Conservation (phyloP, 345 rosid genomes). For the Eucalyptus sp. region DNA sequence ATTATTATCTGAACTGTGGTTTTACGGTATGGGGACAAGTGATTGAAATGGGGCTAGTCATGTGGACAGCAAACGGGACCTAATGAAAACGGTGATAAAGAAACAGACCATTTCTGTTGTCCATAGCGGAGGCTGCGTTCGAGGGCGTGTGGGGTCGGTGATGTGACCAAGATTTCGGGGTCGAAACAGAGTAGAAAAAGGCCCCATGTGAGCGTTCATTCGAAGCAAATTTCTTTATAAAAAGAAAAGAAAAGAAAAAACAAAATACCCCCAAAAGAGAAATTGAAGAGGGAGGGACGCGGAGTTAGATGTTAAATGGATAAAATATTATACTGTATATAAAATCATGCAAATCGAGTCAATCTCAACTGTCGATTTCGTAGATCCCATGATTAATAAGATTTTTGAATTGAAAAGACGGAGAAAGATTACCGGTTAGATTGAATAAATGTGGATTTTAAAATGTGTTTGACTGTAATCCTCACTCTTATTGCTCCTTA, state of each 20-base stretch:
- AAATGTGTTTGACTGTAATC: background rate
- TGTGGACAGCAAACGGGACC: background rate
- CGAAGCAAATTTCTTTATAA: no score
- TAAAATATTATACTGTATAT: background rate
- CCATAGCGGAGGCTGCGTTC: background rate
- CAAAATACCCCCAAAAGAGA: background rate
- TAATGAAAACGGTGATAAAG: background rate
- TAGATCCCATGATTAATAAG: background rate
- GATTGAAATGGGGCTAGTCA: background rate
- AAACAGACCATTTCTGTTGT: background rate
- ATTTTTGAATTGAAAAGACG: background rate
- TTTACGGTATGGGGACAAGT: background rate
- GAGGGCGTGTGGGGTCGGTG: background rate
- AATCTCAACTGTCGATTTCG: background rate
- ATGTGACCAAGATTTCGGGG: constrained; percentile 8
- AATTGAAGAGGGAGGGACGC: background rate
- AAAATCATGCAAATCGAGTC: background rate
- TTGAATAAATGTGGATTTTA: background rate
- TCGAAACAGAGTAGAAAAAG: background rate
- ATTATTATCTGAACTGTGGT: background rate
- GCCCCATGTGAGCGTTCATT: background rate
- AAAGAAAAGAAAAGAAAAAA: background rate
- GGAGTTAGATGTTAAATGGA: background rate
- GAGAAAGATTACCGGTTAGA: background rate
- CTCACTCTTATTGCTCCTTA: background rate